These are phyloP conservation scores for Passiflora organensis DNA, from an alignment of 345 rosid species.

Conservation along the genomic window DNA sequence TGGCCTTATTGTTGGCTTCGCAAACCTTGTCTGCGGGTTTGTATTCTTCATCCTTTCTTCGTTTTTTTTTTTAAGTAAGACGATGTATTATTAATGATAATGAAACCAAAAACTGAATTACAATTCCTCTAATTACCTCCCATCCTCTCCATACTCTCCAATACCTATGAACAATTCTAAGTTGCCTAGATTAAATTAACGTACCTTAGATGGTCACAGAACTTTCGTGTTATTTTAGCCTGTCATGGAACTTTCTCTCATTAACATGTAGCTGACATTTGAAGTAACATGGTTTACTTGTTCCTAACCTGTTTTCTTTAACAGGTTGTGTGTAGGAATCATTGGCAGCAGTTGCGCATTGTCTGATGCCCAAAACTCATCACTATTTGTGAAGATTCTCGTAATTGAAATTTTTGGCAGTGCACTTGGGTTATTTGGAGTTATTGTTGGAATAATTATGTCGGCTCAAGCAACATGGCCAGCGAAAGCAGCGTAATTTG, in stretches of 20 bases:
- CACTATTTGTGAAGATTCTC: constrained; percentile 93
- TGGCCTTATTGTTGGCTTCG: constrained; percentile 97
- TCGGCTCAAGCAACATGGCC: constrained; percentile 99
- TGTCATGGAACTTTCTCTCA: too few relatives aligned
- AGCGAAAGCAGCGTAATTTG: constrained; percentile 36
- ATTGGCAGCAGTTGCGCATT: constrained; percentile 98
- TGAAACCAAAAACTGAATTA: too few relatives aligned
- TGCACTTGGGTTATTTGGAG: constrained; percentile 95
- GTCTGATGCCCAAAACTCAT: constrained; percentile 98
- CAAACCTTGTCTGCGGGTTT: constrained; percentile 96
- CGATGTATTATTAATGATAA: too few relatives aligned
- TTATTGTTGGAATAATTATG: constrained; percentile 95
- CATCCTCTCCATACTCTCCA: too few relatives aligned
- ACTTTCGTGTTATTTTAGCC: too few relatives aligned
- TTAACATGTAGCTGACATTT: too few relatives aligned
- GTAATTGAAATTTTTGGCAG: constrained; percentile 98
- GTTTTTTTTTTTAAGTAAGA: background rate
- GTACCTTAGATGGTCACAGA: too few relatives aligned
- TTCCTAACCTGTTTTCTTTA: too few relatives aligned
- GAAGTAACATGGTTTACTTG: too few relatives aligned
- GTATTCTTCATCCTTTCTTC: constrained; percentile 23
- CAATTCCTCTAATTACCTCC: too few relatives aligned
- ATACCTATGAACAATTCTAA: too few relatives aligned
- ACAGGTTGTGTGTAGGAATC: constrained; percentile 90
- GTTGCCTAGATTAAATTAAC: too few relatives aligned